These are phyloP conservation scores for Paramarasmius palmivorus DNA, from an alignment of 1,284 basidiomycete species.

Conservation along the genomic window DNA sequence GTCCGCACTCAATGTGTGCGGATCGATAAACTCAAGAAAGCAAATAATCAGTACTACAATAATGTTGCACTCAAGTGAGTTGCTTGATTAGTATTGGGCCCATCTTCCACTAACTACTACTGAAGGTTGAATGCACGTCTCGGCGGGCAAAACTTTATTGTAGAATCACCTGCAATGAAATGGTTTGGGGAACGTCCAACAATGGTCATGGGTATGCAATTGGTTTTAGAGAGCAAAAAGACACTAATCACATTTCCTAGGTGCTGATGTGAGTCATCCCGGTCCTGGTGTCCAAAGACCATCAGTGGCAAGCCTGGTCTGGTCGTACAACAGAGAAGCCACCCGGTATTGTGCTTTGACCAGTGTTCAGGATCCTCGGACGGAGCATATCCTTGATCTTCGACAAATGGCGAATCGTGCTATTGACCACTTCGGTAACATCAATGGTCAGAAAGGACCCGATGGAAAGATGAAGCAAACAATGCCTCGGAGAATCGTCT, in stretches of 20 bases:
- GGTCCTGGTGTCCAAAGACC: neutral
- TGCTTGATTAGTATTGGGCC: too few species aligned
- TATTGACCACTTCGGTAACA: neutral
- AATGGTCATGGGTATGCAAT: neutral
- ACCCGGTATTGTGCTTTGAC: neutral
- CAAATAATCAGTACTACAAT: neutral
- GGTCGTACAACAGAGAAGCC: neutral
- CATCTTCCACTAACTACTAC: too few species aligned
- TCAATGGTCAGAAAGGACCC: neutral
- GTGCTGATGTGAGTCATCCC: neutral
- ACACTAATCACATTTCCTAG: neutral
- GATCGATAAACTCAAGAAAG: neutral
- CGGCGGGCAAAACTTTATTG: neutral
- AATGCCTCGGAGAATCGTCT: neutral
- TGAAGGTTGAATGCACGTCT: neutral
- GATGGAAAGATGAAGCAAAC: too few species aligned
- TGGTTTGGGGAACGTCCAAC: neutral
- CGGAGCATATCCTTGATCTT: neutral
- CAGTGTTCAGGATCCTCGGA: neutral
- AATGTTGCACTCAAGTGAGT: neutral
- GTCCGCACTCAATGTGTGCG: neutral
- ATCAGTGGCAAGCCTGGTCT: neutral
- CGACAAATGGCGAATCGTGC: neutral
- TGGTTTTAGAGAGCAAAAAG: neutral
- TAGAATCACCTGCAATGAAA: neutral